Evolutionary conservation across 2,329 filamentous ascomycete species (phyloP).

Genomic region (Sarocladium oryzae): DNA sequence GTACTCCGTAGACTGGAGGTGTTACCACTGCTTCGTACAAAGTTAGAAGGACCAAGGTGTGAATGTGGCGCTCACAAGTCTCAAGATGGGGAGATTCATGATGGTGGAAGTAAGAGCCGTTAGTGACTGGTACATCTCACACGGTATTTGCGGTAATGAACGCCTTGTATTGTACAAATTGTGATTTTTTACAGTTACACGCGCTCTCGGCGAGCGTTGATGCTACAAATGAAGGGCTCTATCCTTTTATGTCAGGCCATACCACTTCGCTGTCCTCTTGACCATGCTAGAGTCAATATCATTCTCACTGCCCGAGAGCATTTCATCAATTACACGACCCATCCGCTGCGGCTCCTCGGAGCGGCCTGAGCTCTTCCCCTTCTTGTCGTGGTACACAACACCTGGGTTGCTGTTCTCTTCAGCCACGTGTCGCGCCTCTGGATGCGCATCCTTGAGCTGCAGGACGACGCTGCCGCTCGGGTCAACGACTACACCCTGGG

Average conservation of each 20-base stretch:
- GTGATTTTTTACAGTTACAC: conserved; percentile 6
- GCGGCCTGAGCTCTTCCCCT: not conserved
- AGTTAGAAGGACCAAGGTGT: too few species aligned
- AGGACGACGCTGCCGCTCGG: conserved; percentile 44
- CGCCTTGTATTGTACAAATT: not conserved
- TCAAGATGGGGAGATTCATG: too few species aligned
- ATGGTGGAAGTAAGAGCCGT: too few species aligned
- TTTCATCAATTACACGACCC: conserved; percentile 21
- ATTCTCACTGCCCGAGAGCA: conserved; percentile 16
- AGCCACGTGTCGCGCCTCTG: conserved; percentile 35
- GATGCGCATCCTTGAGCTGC: conserved; percentile 31
- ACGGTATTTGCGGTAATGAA: too few species aligned
- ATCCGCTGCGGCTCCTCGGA: conserved; percentile 10
- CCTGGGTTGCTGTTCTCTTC: conserved; percentile 37
- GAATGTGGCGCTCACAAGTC: too few species aligned
- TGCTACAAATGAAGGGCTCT: conserved; percentile 4
- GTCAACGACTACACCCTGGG: conserved; percentile 37
- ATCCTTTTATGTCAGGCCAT: not conserved
- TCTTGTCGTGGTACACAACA: conserved; percentile 23
- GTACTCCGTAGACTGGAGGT: too few species aligned
- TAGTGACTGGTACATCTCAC: too few species aligned
- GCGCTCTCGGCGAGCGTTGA: not conserved
- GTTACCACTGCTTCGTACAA: too few species aligned
- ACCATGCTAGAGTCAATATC: not conserved
- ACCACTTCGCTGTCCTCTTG: conserved; percentile 2